Conservation (phyloP, 768 basidiomycete species). For the Tephrocybe sp. region DNA sequence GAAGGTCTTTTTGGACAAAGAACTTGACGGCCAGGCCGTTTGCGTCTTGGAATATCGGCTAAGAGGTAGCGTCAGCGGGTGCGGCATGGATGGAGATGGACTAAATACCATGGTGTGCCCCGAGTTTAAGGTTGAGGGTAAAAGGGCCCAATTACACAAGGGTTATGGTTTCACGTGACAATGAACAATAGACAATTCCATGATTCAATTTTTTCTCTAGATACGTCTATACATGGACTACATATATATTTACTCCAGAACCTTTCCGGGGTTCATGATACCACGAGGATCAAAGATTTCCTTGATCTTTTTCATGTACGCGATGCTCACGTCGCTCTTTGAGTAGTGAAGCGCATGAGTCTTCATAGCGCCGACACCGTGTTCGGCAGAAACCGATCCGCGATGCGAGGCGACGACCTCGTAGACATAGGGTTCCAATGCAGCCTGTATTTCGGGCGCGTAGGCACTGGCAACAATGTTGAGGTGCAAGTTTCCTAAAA, state of each 20-base stretch:
- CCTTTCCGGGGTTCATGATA: slow-evolving; percentile 92
- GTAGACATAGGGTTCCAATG: slow-evolving; percentile 93
- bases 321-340: slow-evolving; percentile 75
- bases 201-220: too few species aligned
- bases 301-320: slow-evolving; percentile 90
- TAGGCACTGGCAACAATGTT: slow-evolving; percentile 86
- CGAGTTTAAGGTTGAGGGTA: slow-evolving; percentile 54
- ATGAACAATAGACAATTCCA: too few species aligned
- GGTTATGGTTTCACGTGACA: slow-evolving; percentile 34
- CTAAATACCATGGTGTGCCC: slow-evolving; percentile 27
- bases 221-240: too few species aligned
- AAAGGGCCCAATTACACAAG: slow-evolving; percentile 26
- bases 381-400: slow-evolving; percentile 95
- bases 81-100: neutral
- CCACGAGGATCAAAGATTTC: slow-evolving; percentile 83
- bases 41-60: slow-evolving; percentile 74
- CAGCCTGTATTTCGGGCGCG: slow-evolving; percentile 77
- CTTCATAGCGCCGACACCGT: slow-evolving; percentile 97
- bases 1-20: slow-evolving; percentile 79
- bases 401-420: slow-evolving; percentile 81
- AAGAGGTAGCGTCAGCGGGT: neutral
- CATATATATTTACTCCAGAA: slow-evolving; percentile 40
- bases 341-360: slow-evolving; percentile 87
- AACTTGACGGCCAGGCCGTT: slow-evolving; percentile 74
- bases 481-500: slow-evolving; percentile 85